A percentile compares a stretch with the other conserved stretches of the same genome.
Conservation (phyloP, 495 filamentous ascomycete genomes). For the Diplogelasinospora grovesii region DNA sequence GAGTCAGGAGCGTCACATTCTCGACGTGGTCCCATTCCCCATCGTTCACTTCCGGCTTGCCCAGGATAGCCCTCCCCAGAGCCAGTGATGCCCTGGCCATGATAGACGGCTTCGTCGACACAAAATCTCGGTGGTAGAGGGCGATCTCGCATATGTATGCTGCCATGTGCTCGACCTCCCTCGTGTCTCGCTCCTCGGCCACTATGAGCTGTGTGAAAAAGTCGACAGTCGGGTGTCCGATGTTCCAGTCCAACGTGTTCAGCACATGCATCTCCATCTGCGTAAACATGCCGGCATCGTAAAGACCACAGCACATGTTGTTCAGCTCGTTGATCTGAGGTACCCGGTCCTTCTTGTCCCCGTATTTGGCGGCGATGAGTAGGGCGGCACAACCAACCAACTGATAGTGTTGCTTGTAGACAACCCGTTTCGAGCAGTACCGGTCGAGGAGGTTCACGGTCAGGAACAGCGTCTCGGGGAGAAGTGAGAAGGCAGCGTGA, state of each 20-base stretch:
- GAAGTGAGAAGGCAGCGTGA: conserved; percentile 85
- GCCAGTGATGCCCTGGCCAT: conserved; percentile 84
- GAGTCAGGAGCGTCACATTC: conserved; percentile 70
- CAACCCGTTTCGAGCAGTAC: conserved; percentile 96
- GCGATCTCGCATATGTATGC: conserved; percentile 91
- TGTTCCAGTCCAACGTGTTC: conserved; percentile 92
- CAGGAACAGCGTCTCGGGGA: conserved; percentile 91
- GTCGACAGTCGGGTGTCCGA: conserved; percentile 93
- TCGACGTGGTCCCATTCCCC: conserved; percentile 77
- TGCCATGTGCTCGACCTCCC: conserved; percentile 89
- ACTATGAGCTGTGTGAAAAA: conserved; percentile 77
- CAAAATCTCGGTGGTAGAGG: conserved; percentile 92
- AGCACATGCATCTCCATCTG: conserved; percentile 99
- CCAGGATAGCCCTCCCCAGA: conserved; percentile 78
- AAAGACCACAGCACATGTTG: conserved; percentile 97
- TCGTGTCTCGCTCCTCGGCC: conserved; percentile 62
- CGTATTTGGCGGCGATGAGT: conserved; percentile 96
- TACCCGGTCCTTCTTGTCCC: conserved; percentile 94
- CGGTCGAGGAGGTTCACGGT: conserved; percentile 94
- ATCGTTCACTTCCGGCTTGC: conserved; percentile 65
- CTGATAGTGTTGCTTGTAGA: conserved; percentile 99
- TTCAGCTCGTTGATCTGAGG: conserved; percentile 93
- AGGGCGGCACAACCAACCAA: conserved; percentile 94
- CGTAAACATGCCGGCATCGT: conserved; percentile 99
- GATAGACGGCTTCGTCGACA: conserved; percentile 79